phyloP scores from a whole-genome alignment of 495 filamentous ascomycete species.

The Apiosordaria backusii region DNA sequence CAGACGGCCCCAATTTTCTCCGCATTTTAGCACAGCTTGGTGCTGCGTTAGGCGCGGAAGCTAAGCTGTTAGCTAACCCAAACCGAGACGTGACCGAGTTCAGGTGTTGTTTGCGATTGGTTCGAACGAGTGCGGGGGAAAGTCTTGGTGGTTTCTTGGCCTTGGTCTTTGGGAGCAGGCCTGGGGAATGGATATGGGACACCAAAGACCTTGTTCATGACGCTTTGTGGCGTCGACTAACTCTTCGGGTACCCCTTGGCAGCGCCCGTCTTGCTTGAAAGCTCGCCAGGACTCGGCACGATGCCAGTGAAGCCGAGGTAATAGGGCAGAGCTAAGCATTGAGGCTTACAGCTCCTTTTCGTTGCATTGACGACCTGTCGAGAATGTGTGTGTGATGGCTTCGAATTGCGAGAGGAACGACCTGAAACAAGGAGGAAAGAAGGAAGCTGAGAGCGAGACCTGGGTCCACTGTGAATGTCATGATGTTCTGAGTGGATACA shows the following conservation, averaged over 20 bases:
- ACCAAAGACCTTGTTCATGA: neutral
- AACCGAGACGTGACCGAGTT: conserved; percentile 16
- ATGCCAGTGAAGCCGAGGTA: neutral
- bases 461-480: conserved; percentile 2
- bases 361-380: neutral
- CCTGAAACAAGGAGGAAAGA: neutral
- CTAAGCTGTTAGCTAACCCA: neutral
- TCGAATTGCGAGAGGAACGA: neutral
- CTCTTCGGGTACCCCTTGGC: neutral
- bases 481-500: neutral
- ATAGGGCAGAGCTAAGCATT: neutral
- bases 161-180: neutral
- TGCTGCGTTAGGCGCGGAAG: neutral
- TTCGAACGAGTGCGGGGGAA: neutral
- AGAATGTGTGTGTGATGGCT: neutral
- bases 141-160: conserved; percentile 3
- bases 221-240: neutral
- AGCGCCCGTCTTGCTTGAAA: neutral
- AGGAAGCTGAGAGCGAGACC: neutral
- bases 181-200: neutral
- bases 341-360: neutral
- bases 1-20: neutral
- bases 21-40: conserved; percentile 2
- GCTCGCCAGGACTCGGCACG: neutral
- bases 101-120: conserved; percentile 20